Evolutionary conservation across 2,329 filamentous ascomycete species (phyloP), one percentile per base, ranked within the genome.

Genomic region (Colletotrichum tofieldiae): DNA sequence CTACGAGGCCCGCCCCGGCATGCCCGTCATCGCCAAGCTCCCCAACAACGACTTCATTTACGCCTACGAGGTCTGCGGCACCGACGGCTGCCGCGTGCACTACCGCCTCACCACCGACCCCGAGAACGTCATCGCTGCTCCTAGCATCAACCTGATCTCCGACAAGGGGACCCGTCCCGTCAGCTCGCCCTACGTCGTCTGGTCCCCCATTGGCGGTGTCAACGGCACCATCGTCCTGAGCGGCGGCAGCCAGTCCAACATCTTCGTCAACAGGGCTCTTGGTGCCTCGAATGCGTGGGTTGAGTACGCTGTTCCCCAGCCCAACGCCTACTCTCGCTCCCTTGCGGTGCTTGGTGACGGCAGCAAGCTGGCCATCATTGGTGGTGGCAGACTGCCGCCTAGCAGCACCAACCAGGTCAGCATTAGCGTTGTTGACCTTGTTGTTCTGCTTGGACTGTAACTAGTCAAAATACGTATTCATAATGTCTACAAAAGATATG

Each of bases 1-100:
- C 65, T 92, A 92, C 79, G 88, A 86, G 3, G 89, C 86, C 67
- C 88, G 92, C 1, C 92, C 92, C 0, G 92, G 92, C 63, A 93
- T 93, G 92, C 88, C 92, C 2, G 89, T 87, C 1, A 84, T 93
- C 9, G 84, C 87, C 3, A 77, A 85, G 76, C 85, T 93, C 83
- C 90, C 75, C 45, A 88, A 88, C 75, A 88, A 86, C 65, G 81
- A 89, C 76, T 93, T 87, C 80, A 87, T 94, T 76, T 89, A 90
- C 82, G 86, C 87, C 14, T 92, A 92, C 80, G 91, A 93, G 78
- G 89, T 88, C 73, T 89, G 89, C 63, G 87, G 80, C 23, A 87
- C 75, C 35, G 79, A 79, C 72, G 79, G 81, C 75, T 86, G 84
- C 79, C 82, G 83, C n/a, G 82, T 86, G 11, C 82, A 84, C 79